Conservation (phyloP, 75 land plant species). For the Pinus taeda region DNA sequence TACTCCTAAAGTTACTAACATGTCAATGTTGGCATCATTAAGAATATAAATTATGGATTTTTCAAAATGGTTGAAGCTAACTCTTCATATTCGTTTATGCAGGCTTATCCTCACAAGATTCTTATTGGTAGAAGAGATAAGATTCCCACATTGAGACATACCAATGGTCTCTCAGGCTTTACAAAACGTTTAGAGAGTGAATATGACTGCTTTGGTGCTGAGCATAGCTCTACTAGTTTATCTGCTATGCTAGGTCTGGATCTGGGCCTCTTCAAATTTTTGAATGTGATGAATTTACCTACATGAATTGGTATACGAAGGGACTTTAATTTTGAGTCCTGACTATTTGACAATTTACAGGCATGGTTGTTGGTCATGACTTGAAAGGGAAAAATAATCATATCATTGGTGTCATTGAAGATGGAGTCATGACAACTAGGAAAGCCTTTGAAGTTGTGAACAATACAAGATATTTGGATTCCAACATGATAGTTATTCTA, state of each 20-base stretch:
- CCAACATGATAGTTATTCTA: constrained; percentile 94
- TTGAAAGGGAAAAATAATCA: constrained; percentile 76
- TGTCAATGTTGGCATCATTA: not conserved
- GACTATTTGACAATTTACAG: constrained; percentile 23
- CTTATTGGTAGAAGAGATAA: constrained; percentile 77
- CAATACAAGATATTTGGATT: constrained; percentile 95
- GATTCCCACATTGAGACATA: constrained; percentile 82
- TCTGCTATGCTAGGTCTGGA: constrained; percentile 80
- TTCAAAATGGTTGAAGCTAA: not conserved
- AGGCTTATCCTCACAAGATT: constrained; percentile 88
- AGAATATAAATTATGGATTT: not conserved
- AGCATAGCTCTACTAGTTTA: constrained; percentile 83
- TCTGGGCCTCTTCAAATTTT: not conserved
- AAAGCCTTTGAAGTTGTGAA: constrained; percentile 98
- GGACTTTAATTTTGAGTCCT: not conserved
- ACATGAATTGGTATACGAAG: too few species aligned
- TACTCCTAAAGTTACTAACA: not conserved
- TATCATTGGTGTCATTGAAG: constrained; percentile 86
- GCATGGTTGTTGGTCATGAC: constrained; percentile 97
- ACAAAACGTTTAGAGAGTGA: constrained; percentile 87
- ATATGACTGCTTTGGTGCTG: constrained; percentile 77
- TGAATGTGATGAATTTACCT: constrained; percentile 4
- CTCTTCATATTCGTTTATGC: constrained; percentile 14
- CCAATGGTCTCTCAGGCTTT: constrained; percentile 77
- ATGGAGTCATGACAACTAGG: constrained; percentile 97